Evolutionary conservation across 73 alveolate species (phyloP), one percentile per base, ranked within the genome.

Genomic region (Stentor roeselii): DNA sequence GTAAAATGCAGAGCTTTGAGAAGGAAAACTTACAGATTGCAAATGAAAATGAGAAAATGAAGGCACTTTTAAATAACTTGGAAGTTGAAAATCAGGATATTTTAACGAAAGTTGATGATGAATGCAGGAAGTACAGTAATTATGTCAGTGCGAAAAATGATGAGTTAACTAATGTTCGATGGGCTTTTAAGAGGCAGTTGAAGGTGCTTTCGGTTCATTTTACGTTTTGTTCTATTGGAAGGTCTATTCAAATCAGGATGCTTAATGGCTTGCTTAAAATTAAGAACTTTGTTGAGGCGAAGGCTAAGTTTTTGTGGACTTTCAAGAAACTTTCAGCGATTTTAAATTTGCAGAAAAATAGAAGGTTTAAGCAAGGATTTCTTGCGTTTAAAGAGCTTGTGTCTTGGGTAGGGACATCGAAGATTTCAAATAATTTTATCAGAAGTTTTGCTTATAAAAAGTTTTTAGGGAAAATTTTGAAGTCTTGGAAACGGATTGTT

Each of bases 151-250:
- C 80, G 34, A 67, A 67, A 67, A 67, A 67, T 67, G 37, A 67
- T 67, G 80, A 67, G 41, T 21, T 32, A 27, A 40, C 21, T 27
- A 67, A 67, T 67, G 14, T 67, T 15, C n/a, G 37, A n/a, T 67
- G 80, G 80, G 37, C 37, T 67, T 32, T 21, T 67, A 67, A 67
- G 37, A n/a, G 80, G 14, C 80, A 67, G 11, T 67, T 21, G 11
- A 67, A 32, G 34, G 11, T 67, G 21, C 14, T 67, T 14, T 21
- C 80, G 34, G 14, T 36, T 32, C 21, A 27, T 27, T 27, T 11
- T 67, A 67, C 34, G 41, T 30, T 36, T 21, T 27, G 14, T 21
- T 36, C 21, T 1, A 15, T 67, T 2, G 37, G 21, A 30, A 67
- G 41, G 37, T 1, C 34, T 67, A 32, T 67, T 21, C 27, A 21